A percentile compares a stretch with the other conserved stretches of the same genome.
phyloP scores from a whole-genome alignment of 306 rosid genomes.

The Oxytropis ochrocephala region DNA sequence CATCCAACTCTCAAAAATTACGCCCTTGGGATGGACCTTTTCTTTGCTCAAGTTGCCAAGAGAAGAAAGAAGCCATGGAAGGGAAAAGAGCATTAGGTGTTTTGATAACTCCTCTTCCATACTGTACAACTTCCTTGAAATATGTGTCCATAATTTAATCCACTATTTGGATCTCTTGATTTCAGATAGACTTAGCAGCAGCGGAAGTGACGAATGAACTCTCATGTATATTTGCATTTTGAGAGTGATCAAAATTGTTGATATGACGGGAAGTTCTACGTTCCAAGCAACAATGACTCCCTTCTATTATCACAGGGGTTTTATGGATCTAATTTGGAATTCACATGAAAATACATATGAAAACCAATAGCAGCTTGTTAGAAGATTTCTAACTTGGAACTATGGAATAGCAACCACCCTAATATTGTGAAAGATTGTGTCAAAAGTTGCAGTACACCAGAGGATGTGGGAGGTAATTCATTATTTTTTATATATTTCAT shows the following conservation, averaged over 20 bases:
- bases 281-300: slow-evolving; percentile 39
- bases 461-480: slow-evolving; percentile 40
- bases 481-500: slow-evolving; percentile 13
- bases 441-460: slow-evolving; percentile 19
- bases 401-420: slow-evolving; percentile 24
- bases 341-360: slow-evolving; percentile 38
- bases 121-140: slow-evolving; percentile 3
- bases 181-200: slow-evolving; percentile 84
- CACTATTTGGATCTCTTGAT: slow-evolving; percentile 18
- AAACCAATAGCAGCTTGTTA: slow-evolving; percentile 20
- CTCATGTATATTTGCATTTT: slow-evolving; percentile 43
- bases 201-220: slow-evolving; percentile 76
- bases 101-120: slow-evolving; percentile 12
- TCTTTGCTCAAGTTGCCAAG: slow-evolving; percentile 92
- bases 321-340: slow-evolving; percentile 37
- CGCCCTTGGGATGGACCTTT: slow-evolving; percentile 99
- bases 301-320: slow-evolving; percentile 40
- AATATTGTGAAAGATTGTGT: slow-evolving; percentile 24
- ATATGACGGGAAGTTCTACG: slow-evolving; percentile 32
- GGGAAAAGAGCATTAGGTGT: slow-evolving; percentile 74
- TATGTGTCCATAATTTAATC: slow-evolving; percentile 7
- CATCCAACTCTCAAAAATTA: slow-evolving; percentile 47
- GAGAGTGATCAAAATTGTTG: slow-evolving; percentile 49
- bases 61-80: slow-evolving; percentile 99
- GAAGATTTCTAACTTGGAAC: slow-evolving; percentile 32